Base-by-base conservation (phyloP, 129 eudicot species). In the carrot (Daucus carota) region DNA sequence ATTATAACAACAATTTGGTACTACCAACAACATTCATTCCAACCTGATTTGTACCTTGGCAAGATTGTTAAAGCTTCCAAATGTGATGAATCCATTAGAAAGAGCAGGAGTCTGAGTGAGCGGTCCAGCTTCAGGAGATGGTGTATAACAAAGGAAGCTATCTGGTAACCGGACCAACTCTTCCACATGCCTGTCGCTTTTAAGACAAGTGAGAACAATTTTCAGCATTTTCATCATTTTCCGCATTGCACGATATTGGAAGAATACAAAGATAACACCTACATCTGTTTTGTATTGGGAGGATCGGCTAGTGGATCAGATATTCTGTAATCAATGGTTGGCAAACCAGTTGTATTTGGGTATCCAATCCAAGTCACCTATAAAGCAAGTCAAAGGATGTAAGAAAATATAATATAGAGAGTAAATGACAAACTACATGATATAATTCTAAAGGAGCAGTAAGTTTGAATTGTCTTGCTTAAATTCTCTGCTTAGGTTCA, bases 331-430 rank as follows among this genome's bases (percentile, higher is more conserved):
- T 93, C 98, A 73, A 93, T 93, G 73, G 92, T 80, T 32, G 97
- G 97, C 85, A 91, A 89, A 48, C 98, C 97, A 84, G 97, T 93
- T 41, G 98, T 93, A 76, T 93, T 93, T 40, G 97, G 98, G 84
- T 91, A 93, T 70, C 98, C 98, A 80, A 93, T 91, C 98, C 97
- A 93, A 54, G 98, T 93, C 77, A 93, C 98, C 98, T 93, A 71
- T 36, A 54, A 75, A 79, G 44, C 68, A 85, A 85, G 85, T 71
- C 82, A 80, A 73, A 85, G 33, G 14, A 65, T 72, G 38, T n/a
- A n/a, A n/a, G 75, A 75, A 76, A 44, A 69, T 47, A 45, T n/a
- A 73, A 28, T n/a, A 57, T 0, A 13, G 10, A 57, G 15, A 8
- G n/a, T 9, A 57, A n/a, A n/a, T 36, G 65, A 54, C 10, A 11